Evolutionary conservation across 768 basidiomycete species (phyloP).

Genomic region (Clavulina sp.): DNA sequence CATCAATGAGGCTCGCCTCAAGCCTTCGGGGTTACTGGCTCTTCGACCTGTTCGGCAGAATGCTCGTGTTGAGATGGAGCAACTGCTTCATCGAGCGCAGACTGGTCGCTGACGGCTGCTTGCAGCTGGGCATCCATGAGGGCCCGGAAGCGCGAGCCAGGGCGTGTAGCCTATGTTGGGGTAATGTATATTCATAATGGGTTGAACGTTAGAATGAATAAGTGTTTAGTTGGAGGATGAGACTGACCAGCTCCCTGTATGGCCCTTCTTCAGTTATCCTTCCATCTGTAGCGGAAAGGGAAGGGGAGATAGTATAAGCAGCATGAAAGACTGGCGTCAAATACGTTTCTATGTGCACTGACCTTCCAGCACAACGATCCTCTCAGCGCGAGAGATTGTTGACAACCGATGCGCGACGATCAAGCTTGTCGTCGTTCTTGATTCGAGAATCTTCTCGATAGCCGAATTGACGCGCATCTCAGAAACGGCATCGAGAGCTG

Average conservation of each 20-base stretch:
- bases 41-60: too few relatives aligned
- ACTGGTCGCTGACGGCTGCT: constrained; percentile 20
- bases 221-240: constrained; percentile 1
- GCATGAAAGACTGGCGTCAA: not conserved
- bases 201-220: not conserved
- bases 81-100: not conserved
- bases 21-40: too few relatives aligned
- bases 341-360: constrained; percentile 9
- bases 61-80: too few relatives aligned
- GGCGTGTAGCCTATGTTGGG: constrained; percentile 35
- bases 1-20: too few relatives aligned
- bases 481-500: constrained; percentile 73
- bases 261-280: constrained; percentile 67
- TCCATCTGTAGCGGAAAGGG: constrained; percentile 32
- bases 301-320: not conserved
- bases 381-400: constrained; percentile 77
- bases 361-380: constrained; percentile 83
- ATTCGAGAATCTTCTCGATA: constrained; percentile 69
- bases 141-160: constrained; percentile 62
- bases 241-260: constrained; percentile 53
- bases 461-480: constrained; percentile 83
- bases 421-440: constrained; percentile 66
- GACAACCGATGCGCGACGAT: constrained; percentile 83
- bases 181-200: not conserved
- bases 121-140: constrained; percentile 83